Conservation (phyloP, 179 eudicot species). For the Nepenthes alata region DNA sequence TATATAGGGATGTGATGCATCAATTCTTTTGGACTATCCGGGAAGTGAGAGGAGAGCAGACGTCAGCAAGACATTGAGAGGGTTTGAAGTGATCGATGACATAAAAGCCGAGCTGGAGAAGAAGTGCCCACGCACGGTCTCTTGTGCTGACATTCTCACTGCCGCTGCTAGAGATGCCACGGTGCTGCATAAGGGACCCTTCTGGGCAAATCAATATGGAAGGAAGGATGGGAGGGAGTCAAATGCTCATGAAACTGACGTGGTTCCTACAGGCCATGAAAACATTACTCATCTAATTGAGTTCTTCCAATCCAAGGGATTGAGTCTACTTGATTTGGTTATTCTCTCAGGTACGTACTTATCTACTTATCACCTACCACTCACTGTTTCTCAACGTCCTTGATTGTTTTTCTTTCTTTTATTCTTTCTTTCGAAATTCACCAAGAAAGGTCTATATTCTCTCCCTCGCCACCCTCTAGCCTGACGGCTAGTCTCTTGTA, state of each 20-base stretch:
- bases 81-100: slow-evolving; percentile 53
- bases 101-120: slow-evolving; percentile 50
- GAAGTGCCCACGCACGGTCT: slow-evolving; percentile 50
- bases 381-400: no score
- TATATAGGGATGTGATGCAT: slow-evolving; percentile 71
- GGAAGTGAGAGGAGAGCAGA: slow-evolving; percentile 50
- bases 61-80: slow-evolving; percentile 58
- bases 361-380: no score
- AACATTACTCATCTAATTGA: slow-evolving; percentile 43
- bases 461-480: no score
- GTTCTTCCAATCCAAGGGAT: slow-evolving; percentile 55
- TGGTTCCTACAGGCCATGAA: slow-evolving; percentile 43
- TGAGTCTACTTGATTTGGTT: slow-evolving; percentile 45
- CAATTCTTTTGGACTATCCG: slow-evolving; percentile 38
- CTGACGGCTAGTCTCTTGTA: no score
- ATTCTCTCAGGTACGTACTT: slow-evolving; percentile 50
- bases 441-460: no score
- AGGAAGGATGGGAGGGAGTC: slow-evolving; percentile 60
- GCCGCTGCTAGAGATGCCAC: slow-evolving; percentile 80
- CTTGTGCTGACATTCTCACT: slow-evolving; percentile 77
- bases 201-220: slow-evolving; percentile 58
- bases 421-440: no score
- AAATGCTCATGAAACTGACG: slow-evolving; percentile 31
- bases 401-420: no score
- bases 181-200: slow-evolving; percentile 46